phyloP scores from a whole-genome alignment of 352 stramenopile species.

The Phytophthora lateralis region DNA sequence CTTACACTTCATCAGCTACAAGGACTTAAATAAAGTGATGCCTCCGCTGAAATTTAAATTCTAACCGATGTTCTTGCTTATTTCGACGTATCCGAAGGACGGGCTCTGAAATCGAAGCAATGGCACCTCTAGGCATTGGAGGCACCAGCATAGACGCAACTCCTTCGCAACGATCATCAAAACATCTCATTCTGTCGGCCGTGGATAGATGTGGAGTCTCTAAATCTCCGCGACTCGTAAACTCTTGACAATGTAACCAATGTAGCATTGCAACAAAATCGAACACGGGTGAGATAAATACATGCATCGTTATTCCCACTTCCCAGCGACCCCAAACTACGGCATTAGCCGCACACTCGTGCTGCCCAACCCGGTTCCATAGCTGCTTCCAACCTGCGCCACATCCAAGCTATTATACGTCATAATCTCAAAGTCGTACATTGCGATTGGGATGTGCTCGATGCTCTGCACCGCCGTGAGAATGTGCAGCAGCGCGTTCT shows the following conservation, averaged over 20 bases:
- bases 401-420: constrained; percentile 57
- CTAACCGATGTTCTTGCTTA: too few species aligned
- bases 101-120: too few species aligned
- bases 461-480: constrained; percentile 76
- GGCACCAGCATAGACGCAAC: too few species aligned
- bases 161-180: too few species aligned
- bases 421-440: constrained; percentile 88
- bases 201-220: too few species aligned
- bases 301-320: constrained; percentile 5
- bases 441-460: constrained; percentile 78
- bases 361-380: constrained; percentile 38
- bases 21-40: too few species aligned
- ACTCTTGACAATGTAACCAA: background rate
- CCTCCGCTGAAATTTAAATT: too few species aligned
- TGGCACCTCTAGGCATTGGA: too few species aligned
- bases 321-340: constrained; percentile 27
- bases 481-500: constrained; percentile 77
- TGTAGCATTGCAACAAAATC: background rate
- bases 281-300: constrained; percentile 18
- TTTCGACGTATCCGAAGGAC: too few species aligned
- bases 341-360: constrained; percentile 54
- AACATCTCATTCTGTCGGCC: too few species aligned
- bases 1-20: too few species aligned
- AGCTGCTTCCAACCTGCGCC: constrained; percentile 48
- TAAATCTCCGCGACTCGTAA: background rate